Evolutionary conservation across 495 filamentous ascomycete species (phyloP).

Genomic region (Friedmanniomyces endolithicus): DNA sequence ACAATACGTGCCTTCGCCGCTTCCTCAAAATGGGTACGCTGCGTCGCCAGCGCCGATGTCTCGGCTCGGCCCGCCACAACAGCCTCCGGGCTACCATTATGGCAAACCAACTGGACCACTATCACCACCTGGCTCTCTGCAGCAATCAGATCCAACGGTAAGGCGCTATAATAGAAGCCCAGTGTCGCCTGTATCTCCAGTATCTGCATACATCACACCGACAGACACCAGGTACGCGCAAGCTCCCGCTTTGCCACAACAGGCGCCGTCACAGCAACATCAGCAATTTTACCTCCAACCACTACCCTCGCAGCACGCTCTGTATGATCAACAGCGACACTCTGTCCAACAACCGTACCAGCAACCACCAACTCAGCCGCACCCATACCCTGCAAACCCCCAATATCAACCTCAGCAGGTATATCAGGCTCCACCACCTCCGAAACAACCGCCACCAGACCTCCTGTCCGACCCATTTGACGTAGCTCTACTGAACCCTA

Average conservation of each 20-base stretch:
- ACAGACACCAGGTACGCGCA: slow-evolving; percentile 4
- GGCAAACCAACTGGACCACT: slow-evolving; percentile 16
- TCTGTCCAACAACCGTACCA: slow-evolving; percentile 10
- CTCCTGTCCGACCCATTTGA: slow-evolving; percentile 60
- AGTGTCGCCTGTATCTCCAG: slow-evolving; percentile 17
- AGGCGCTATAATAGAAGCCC: slow-evolving; percentile 4
- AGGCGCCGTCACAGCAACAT: slow-evolving; percentile 8
- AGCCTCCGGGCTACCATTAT: background rate
- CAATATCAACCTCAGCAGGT: background rate
- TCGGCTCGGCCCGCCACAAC: background rate
- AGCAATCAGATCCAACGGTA: background rate
- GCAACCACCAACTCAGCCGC: background rate
- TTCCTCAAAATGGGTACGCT: slow-evolving; percentile 8
- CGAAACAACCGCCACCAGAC: slow-evolving; percentile 44
- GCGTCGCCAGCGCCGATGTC: background rate
- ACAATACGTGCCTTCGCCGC: slow-evolving; percentile 3
- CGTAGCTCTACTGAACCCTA: slow-evolving; percentile 42
- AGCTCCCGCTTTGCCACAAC: slow-evolving; percentile 2
- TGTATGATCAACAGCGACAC: slow-evolving; percentile 1
- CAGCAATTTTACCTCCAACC: slow-evolving; percentile 2
- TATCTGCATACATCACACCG: slow-evolving; percentile 4
- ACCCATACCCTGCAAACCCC: background rate
- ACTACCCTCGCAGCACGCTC: slow-evolving; percentile 14
- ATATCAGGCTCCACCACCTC: background rate
- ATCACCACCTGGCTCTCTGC: slow-evolving; percentile 20